Base-by-base conservation (phyloP, 495 filamentous ascomycete species). In the Collariella sp. region DNA sequence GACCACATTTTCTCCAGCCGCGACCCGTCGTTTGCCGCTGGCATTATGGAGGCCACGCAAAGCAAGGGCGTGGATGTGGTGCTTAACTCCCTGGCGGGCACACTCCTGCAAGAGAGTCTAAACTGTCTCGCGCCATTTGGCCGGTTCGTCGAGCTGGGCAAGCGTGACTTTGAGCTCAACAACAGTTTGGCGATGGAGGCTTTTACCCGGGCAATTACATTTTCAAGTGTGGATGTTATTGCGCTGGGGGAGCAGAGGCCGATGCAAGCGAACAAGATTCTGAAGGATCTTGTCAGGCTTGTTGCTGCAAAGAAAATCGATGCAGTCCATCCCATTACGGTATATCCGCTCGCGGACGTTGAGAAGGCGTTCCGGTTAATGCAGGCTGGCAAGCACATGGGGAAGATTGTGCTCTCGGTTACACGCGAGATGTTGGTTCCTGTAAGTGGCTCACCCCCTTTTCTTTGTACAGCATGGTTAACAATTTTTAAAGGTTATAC, bases 51-150 rank as follows among this genome's bases (percentile, higher is more conserved):
- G 5, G 59, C 63, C 7, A 87, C 83, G 0, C 52, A 62, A 4
- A 72, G 71, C 5, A 57, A 63, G 15, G 81, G 81, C 2, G 81
- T 81, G 0, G 81, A 83, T 55, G 67, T 84, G n/a, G 77, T 79
- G 0, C 66, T 84, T 2, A 84, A 84, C 63, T 81, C 77, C 0
- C 71, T 83, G 0, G 69, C 79, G 0, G 81, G 81, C 1, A 70
- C 72, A n/a, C 62, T 76, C 0, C 58, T 83, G 7, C 77, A 75
- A 19, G 74, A 74, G 7, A 72, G 72, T 0, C 82, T 78, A 67
- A 65, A 75, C 31, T 76, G 74, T 31, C 59, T 83, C n/a, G 81
- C 71, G 0, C 72, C 72, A 0, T 82, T 79, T 46, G 80, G 80
- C 3, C 70, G 66, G 0, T 77, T 83, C 52, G 65, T 84, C n/a